A percentile compares a stretch with the other conserved stretches of the same genome.
These are phyloP conservation scores for Ceriops zippeliana DNA, from an alignment of 345 rosid species.

Conservation along the genomic window DNA sequence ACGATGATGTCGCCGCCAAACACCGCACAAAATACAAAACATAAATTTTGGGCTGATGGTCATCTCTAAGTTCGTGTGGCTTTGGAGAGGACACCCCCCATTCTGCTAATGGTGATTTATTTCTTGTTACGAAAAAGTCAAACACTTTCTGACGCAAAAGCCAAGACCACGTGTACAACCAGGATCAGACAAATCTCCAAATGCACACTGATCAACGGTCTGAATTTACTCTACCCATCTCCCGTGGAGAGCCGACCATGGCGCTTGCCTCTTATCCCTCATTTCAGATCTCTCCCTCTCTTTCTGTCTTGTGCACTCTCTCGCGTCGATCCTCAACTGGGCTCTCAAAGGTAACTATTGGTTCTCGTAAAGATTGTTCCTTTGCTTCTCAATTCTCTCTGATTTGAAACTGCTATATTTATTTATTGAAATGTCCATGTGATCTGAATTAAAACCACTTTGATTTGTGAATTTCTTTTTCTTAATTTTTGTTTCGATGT, in stretches of 20 bases:
- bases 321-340: background rate
- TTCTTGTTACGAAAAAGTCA: too few species aligned
- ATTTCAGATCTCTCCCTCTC: background rate
- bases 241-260: background rate
- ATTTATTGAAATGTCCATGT: too few species aligned
- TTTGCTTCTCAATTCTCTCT: background rate
- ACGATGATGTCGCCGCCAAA: too few species aligned
- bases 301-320: background rate
- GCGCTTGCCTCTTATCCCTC: background rate
- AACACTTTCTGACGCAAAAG: background rate
- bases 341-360: background rate
- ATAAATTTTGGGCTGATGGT: too few species aligned
- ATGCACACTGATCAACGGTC: conserved; percentile 9
- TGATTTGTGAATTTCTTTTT: too few species aligned
- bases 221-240: background rate
- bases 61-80: too few species aligned
- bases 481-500: too few species aligned
- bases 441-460: too few species aligned
- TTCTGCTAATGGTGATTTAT: too few species aligned
- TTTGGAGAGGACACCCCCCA: too few species aligned
- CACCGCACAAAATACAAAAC: too few species aligned
- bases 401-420: too few species aligned
- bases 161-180: conserved; percentile 11
- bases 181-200: background rate
- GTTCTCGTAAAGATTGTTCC: background rate